A percentile compares a stretch with the other conserved stretches of the same genome.
These are phyloP conservation scores for Kluyveromyces aestuarii DNA, from an alignment of 805 yeast genomes.

Conservation along the genomic window DNA sequence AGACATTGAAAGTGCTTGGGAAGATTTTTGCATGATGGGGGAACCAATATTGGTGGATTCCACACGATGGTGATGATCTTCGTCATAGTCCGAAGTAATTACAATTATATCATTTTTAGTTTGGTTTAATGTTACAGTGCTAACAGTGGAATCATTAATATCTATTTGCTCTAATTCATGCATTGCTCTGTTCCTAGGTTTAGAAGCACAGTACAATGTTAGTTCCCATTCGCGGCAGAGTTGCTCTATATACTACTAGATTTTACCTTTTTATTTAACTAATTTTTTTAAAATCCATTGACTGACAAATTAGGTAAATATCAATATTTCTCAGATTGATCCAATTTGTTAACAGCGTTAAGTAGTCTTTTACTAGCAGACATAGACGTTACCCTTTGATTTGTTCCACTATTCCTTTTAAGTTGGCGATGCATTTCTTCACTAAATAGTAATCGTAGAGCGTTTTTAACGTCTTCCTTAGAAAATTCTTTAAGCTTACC, in stretches of 20 bases:
- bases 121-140: neutral
- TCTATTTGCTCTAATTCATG: neutral
- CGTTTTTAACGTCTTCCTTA: conserved; percentile 17
- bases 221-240: neutral
- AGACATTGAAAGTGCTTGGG: neutral
- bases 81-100: neutral
- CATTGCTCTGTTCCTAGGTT: neutral
- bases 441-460: conserved; percentile 24
- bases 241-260: neutral
- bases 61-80: neutral
- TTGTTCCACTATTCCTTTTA: conserved; percentile 10
- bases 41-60: neutral
- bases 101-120: neutral
- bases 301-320: neutral
- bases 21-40: neutral
- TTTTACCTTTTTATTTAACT: neutral
- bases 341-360: conserved; percentile 19
- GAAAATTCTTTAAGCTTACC: conserved; percentile 12
- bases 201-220: neutral
- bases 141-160: neutral
- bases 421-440: conserved; percentile 20
- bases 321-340: neutral
- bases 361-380: conserved; percentile 21
- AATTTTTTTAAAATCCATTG: neutral
- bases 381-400: conserved; percentile 11